phyloP scores from a whole-genome alignment of 805 yeast species.

The Wickerhamomyces rabaulensis region DNA sequence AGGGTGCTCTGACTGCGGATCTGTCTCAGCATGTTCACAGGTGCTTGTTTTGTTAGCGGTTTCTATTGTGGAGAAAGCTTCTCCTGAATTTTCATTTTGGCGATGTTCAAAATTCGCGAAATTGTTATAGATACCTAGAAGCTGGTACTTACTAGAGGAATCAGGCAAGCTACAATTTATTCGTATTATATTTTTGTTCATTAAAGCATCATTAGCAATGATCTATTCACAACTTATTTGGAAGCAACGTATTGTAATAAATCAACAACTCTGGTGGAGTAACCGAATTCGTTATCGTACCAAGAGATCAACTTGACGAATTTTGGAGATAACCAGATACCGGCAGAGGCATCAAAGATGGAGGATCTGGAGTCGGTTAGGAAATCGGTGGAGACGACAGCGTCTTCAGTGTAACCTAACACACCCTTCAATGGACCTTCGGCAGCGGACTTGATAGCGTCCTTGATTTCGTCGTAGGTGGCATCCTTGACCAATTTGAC shows the following conservation, averaged over 20 bases:
- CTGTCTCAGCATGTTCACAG: not conserved
- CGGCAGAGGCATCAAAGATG: slow-evolving; percentile 65
- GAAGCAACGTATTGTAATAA: slow-evolving; percentile 57
- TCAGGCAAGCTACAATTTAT: no score
- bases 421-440: slow-evolving; percentile 58
- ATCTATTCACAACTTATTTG: not conserved
- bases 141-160: no score
- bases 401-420: slow-evolving; percentile 66
- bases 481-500: slow-evolving; percentile 54
- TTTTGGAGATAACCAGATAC: slow-evolving; percentile 64
- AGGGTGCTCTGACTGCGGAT: not conserved
- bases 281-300: slow-evolving; percentile 75
- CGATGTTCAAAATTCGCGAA: no score
- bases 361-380: slow-evolving; percentile 57
- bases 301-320: slow-evolving; percentile 67
- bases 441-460: slow-evolving; percentile 52
- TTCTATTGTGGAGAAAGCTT: no score
- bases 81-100: no score
- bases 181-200: no score
- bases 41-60: no score
- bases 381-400: slow-evolving; percentile 68
- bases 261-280: slow-evolving; percentile 73
- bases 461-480: slow-evolving; percentile 60
- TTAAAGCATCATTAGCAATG: not conserved
- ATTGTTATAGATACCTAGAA: no score